Conservation (phyloP, 306 rosid species). For the Cicer judaicum region DNA sequence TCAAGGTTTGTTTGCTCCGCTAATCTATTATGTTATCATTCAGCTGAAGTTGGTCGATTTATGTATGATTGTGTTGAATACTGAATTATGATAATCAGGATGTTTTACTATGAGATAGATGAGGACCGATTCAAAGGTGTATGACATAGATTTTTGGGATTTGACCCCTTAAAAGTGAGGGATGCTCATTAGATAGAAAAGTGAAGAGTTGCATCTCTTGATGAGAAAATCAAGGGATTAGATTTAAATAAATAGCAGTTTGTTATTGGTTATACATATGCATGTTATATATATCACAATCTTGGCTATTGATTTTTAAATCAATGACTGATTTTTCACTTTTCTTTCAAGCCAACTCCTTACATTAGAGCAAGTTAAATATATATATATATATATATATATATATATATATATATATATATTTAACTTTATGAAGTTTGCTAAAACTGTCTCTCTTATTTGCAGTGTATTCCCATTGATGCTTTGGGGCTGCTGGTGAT, state of each 20-base stretch:
- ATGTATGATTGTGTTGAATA: background rate
- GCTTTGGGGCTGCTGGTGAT: slow-evolving; percentile 93
- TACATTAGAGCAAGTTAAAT: background rate
- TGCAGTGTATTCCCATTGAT: slow-evolving; percentile 89
- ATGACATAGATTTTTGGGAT: slow-evolving; percentile 10
- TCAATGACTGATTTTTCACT: background rate
- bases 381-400: background rate
- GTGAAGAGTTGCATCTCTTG: background rate
- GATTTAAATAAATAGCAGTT: background rate
- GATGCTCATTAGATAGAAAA: background rate
- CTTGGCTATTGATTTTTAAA: background rate
- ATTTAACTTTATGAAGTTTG: background rate
- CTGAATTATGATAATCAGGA: slow-evolving; percentile 15
- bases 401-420: no score
- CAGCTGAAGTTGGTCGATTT: slow-evolving; percentile 15
- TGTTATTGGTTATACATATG: background rate
- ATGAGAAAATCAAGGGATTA: background rate
- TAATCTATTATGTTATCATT: slow-evolving; percentile 8
- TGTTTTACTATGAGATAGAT: slow-evolving; percentile 1
- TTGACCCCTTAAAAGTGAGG: background rate
- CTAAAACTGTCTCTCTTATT: slow-evolving; percentile 40
- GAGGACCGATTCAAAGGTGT: slow-evolving; percentile 21
- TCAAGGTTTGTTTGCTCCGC: slow-evolving; percentile 68
- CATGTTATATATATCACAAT: slow-evolving; percentile 1
- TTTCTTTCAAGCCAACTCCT: slow-evolving; percentile 1